These are phyloP conservation scores for Ogataea corticis DNA, from an alignment of 805 yeast genomes.

Conservation along the genomic window DNA sequence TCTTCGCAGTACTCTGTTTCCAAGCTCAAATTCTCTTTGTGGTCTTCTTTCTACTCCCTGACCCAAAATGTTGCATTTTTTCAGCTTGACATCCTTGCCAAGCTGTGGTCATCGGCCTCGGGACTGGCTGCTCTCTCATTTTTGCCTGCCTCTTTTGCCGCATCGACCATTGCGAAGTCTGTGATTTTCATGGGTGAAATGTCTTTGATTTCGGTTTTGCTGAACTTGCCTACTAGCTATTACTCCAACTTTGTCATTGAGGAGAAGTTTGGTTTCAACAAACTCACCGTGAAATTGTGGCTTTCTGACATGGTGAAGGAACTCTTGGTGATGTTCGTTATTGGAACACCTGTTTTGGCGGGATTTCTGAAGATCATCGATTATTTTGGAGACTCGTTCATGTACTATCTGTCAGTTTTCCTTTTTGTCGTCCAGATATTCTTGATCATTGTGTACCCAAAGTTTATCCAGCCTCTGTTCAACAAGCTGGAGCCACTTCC, in stretches of 20 bases:
- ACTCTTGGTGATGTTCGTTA: conserved; percentile 47
- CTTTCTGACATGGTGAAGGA: conserved; percentile 69
- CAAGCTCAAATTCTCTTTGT: conserved; percentile 67
- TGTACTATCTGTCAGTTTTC: conserved; percentile 75
- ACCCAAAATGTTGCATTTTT: conserved; percentile 58
- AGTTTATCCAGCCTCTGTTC: conserved; percentile 87
- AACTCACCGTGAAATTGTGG: conserved; percentile 73
- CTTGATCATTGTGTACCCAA: conserved; percentile 75
- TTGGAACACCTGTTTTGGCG: conserved; percentile 75
- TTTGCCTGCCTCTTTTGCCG: conserved; percentile 38
- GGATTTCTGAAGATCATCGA: conserved; percentile 80
- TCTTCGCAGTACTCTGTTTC: conserved; percentile 79
- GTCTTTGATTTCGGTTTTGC: conserved; percentile 49
- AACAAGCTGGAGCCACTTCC: conserved; percentile 88
- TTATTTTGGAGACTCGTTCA: conserved; percentile 75
- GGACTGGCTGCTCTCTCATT: conserved; percentile 29
- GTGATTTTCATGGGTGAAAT: conserved; percentile 59
- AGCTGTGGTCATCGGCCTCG: conserved; percentile 56
- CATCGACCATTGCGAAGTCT: conserved; percentile 66
- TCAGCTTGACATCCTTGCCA: conserved; percentile 63
- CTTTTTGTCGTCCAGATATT: conserved; percentile 70
- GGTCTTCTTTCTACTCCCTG: conserved; percentile 51
- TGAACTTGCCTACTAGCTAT: conserved; percentile 67
- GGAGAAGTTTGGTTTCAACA: conserved; percentile 92
- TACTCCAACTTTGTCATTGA: conserved; percentile 86